Evolutionary conservation across 495 filamentous ascomycete species (phyloP).

Genomic region (Haplographium delicatum): DNA sequence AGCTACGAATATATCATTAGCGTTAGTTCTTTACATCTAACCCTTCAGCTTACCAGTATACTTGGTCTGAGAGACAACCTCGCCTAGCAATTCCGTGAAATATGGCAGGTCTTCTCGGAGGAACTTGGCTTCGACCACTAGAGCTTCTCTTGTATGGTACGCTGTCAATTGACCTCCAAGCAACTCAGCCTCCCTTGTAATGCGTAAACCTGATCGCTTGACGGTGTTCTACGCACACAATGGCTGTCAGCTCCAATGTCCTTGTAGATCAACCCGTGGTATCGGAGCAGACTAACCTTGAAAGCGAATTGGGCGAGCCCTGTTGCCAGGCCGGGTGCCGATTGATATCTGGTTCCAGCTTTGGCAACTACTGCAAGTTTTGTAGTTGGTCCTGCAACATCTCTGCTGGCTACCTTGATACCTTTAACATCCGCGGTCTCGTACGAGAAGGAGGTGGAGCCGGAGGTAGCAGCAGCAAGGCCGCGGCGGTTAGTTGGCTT

Average conservation of each 20-base stretch:
- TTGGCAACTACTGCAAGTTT: conserved; percentile 87
- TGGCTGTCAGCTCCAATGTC: background rate
- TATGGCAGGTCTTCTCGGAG: conserved; percentile 92
- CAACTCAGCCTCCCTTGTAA: conserved; percentile 90
- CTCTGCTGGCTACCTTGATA: conserved; percentile 85
- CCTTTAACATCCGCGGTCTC: conserved; percentile 78
- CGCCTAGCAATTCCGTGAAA: conserved; percentile 91
- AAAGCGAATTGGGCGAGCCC: conserved; percentile 91
- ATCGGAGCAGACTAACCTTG: conserved; percentile 54
- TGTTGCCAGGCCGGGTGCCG: conserved; percentile 80
- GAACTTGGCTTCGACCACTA: conserved; percentile 90
- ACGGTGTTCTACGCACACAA: conserved; percentile 61
- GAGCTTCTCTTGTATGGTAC: conserved; percentile 85
- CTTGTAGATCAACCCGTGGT: background rate
- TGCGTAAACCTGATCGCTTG: conserved; percentile 81
- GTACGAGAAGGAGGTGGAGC: conserved; percentile 71
- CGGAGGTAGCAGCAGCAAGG: conserved; percentile 76
- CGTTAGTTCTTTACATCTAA: conserved; percentile 5
- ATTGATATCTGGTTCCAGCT: conserved; percentile 88
- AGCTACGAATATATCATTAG: conserved; percentile 42
- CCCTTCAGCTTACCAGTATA: conserved; percentile 62
- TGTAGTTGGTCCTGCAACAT: conserved; percentile 80
- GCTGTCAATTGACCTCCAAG: conserved; percentile 80
- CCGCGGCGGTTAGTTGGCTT: conserved; percentile 56
- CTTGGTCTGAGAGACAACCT: conserved; percentile 82